These are phyloP conservation scores for Flammula alnicola DNA, from an alignment of 1,284 basidiomycete species.

Conservation along the genomic window DNA sequence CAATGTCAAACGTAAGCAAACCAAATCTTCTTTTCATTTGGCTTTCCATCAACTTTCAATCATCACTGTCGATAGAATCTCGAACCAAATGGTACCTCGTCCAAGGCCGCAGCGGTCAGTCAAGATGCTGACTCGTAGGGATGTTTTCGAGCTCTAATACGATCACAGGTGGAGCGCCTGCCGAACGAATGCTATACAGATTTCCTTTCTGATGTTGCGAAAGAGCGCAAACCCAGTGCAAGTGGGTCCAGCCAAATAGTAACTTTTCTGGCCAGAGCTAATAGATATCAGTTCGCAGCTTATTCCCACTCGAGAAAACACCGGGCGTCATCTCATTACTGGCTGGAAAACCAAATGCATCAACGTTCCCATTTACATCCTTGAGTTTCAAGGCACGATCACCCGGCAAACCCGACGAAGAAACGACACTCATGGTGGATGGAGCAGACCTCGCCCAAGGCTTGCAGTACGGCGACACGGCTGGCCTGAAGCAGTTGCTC, in stretches of 20 bases:
- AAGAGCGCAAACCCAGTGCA: slow-evolving; percentile 60
- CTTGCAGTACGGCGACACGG: slow-evolving; percentile 81
- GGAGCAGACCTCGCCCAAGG: slow-evolving; percentile 62
- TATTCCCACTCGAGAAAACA: slow-evolving; percentile 77
- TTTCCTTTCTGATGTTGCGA: slow-evolving; percentile 65
- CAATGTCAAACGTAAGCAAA: slow-evolving; percentile 2
- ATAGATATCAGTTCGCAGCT: slow-evolving; percentile 47
- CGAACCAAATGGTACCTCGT: slow-evolving; percentile 1
- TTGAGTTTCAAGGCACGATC: slow-evolving; percentile 64
- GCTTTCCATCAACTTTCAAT: slow-evolving; percentile 1
- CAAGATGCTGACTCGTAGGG: slow-evolving; percentile 1
- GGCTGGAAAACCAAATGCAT: slow-evolving; percentile 88
- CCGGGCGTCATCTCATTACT: slow-evolving; percentile 88
- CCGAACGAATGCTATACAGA: slow-evolving; percentile 54
- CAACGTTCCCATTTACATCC: slow-evolving; percentile 87
- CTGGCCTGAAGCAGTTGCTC: slow-evolving; percentile 67
- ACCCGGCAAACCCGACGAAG: slow-evolving; percentile 49
- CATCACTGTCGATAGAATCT: slow-evolving; percentile 1
- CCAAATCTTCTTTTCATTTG: slow-evolving; percentile 2
- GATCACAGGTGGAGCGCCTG: slow-evolving; percentile 38
- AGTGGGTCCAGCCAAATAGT: slow-evolving; percentile 45
- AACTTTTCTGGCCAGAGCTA: slow-evolving; percentile 6
- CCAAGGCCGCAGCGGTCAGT: slow-evolving; percentile 2
- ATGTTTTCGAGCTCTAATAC: slow-evolving; percentile 1
- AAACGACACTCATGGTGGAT: slow-evolving; percentile 55